Conservation (phyloP, 768 basidiomycete genomes). For the Cyathus striatus region DNA sequence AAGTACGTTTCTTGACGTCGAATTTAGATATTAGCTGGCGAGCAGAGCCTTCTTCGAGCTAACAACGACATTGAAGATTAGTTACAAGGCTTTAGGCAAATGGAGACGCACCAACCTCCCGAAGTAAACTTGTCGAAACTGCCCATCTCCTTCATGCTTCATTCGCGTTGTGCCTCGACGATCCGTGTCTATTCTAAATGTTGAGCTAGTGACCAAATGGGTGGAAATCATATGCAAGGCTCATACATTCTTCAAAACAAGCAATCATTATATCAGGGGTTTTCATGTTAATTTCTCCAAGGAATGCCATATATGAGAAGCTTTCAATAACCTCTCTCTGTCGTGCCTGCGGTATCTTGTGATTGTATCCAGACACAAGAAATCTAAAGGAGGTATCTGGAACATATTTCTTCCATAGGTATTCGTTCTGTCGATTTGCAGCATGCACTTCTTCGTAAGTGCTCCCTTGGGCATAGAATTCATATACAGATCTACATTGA, state of each 20-base stretch:
- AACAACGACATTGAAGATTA: slow-evolving; percentile 1
- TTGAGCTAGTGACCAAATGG: not conserved
- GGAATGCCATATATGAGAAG: slow-evolving; percentile 82
- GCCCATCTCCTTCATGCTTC: slow-evolving; percentile 57
- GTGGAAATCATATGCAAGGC: not conserved
- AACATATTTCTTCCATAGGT: slow-evolving; percentile 55
- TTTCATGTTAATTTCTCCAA: slow-evolving; percentile 79
- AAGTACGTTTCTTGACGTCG: slow-evolving; percentile 85
- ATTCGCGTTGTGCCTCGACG: slow-evolving; percentile 38
- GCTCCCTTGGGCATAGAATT: slow-evolving; percentile 68
- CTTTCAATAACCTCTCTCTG: slow-evolving; percentile 68
- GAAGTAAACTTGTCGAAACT: slow-evolving; percentile 70
- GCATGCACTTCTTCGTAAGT: slow-evolving; percentile 70
- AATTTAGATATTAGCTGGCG: slow-evolving; percentile 65
- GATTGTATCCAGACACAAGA: slow-evolving; percentile 67
- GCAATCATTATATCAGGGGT: slow-evolving; percentile 67
- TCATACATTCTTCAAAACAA: slow-evolving; percentile 85
- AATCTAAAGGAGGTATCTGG: slow-evolving; percentile 79
- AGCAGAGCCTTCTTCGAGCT: slow-evolving; percentile 62
- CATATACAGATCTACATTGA: slow-evolving; percentile 60
- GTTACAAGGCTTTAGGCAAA: not conserved
- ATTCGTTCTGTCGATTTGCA: slow-evolving; percentile 33
- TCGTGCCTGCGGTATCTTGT: slow-evolving; percentile 61
- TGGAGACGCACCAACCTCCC: slow-evolving; percentile 73
- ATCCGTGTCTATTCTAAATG: slow-evolving; percentile 36